These are phyloP conservation scores for Pascua sp. DNA, from an alignment of 1,284 basidiomycete species.

Conservation along the genomic window DNA sequence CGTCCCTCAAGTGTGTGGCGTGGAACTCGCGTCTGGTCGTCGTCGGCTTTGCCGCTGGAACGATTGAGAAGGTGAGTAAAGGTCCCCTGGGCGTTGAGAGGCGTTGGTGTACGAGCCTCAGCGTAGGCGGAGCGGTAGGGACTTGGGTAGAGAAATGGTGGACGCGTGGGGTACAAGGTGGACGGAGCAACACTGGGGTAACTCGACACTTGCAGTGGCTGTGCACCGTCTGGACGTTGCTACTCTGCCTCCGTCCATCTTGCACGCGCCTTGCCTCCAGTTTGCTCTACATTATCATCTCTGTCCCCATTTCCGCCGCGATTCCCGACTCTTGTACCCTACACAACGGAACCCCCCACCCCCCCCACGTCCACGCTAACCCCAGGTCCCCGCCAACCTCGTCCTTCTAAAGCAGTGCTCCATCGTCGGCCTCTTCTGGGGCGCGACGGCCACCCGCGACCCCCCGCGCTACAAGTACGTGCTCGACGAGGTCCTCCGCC, in stretches of 20 bases:
- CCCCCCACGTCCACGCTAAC: no score
- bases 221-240: neutral
- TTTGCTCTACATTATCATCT: no score
- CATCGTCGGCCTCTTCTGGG: slow-evolving; percentile 79
- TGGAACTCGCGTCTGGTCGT: slow-evolving; percentile 91
- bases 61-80: slow-evolving; percentile 72
- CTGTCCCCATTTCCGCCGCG: neutral
- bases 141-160: no score
- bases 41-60: slow-evolving; percentile 83
- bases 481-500: slow-evolving; percentile 69
- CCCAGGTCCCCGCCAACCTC: slow-evolving; percentile 76
- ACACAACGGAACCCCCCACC: no score
- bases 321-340: no score
- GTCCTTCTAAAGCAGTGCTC: slow-evolving; percentile 83
- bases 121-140: no score
- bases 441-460: slow-evolving; percentile 69
- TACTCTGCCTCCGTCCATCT: slow-evolving; percentile 1
- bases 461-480: slow-evolving; percentile 63
- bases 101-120: no score
- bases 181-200: no score
- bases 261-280: neutral
- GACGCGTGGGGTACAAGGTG: no score
- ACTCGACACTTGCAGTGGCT: no score
- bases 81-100: no score
- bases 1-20: slow-evolving; percentile 75